These are phyloP conservation scores for Alternaria alternata DNA, from an alignment of 2,329 filamentous ascomycete genomes.

Conservation along the genomic window DNA sequence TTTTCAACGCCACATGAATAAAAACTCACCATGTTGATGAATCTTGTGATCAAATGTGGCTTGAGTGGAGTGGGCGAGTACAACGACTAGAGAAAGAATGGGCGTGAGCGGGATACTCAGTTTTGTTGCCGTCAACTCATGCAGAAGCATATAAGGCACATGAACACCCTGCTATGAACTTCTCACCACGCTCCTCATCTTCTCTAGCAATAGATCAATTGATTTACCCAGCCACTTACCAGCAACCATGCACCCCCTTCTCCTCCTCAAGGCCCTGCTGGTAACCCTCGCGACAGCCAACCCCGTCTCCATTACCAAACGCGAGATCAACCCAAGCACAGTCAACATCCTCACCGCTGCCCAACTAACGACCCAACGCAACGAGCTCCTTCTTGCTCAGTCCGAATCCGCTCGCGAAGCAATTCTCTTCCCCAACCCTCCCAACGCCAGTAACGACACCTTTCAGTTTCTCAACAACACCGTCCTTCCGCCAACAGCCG, in stretches of 20 bases:
- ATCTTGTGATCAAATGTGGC: neutral
- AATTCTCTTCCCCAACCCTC: slow-evolving; percentile 28
- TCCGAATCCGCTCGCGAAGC: slow-evolving; percentile 24
- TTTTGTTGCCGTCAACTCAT: neutral
- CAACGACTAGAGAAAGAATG: neutral
- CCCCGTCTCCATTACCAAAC: slow-evolving; percentile 17
- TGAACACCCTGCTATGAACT: neutral
- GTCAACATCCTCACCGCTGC: slow-evolving; percentile 25
- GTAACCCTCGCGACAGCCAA: slow-evolving; percentile 16
- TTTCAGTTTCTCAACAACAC: slow-evolving; percentile 42
- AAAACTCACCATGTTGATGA: neutral
- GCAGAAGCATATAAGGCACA: neutral
- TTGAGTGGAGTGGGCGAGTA: neutral
- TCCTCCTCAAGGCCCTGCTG: slow-evolving; percentile 16
- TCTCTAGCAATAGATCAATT: neutral
- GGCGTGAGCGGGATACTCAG: neutral
- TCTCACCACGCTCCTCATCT: neutral
- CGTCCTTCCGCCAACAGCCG: slow-evolving; percentile 52
- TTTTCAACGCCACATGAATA: neutral
- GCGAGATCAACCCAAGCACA: slow-evolving; percentile 24
- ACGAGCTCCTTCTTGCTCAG: slow-evolving; percentile 25
- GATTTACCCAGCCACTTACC: neutral
- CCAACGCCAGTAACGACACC: slow-evolving; percentile 29
- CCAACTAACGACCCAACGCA: slow-evolving; percentile 24
- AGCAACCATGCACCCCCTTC: slow-evolving; percentile 16